phyloP scores from a whole-genome alignment of 2,329 filamentous ascomycete species.

The Epicoccum nigrum region DNA sequence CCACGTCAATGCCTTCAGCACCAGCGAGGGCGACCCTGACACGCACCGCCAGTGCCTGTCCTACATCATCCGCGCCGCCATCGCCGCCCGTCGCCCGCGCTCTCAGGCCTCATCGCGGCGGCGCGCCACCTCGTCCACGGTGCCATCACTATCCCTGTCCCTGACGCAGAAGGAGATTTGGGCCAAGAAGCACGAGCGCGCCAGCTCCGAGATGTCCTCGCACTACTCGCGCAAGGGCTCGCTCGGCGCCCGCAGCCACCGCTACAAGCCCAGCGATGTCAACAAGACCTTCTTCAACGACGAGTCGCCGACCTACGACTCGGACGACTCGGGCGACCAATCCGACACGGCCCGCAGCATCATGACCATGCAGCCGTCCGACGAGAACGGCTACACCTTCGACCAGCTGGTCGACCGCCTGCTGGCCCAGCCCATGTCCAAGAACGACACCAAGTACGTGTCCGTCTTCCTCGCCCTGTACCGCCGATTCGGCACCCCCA shows the following conservation, averaged over 20 bases:
- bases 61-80: constrained; percentile 73
- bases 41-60: constrained; percentile 77
- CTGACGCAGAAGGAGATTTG: constrained; percentile 49
- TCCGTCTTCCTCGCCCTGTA: constrained; percentile 92
- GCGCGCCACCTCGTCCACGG: constrained; percentile 54
- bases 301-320: constrained; percentile 72
- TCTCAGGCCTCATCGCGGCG: constrained; percentile 47
- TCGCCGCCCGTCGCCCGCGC: constrained; percentile 65
- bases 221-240: constrained; percentile 36
- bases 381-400: constrained; percentile 65
- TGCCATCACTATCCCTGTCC: too few relatives aligned
- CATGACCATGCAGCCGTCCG: constrained; percentile 50
- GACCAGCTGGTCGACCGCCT: constrained; percentile 77
- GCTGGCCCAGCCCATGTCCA: constrained; percentile 79
- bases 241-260: constrained; percentile 40
- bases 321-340: constrained; percentile 69
- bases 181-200: constrained; percentile 52
- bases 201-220: constrained; percentile 55
- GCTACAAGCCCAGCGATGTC: constrained; percentile 52
- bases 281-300: constrained; percentile 68
- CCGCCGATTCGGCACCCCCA: constrained; percentile 87
- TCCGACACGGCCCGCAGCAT: constrained; percentile 62
- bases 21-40: constrained; percentile 72
- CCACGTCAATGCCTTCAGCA: constrained; percentile 72
- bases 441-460: constrained; percentile 85